A percentile compares a stretch with the other conserved stretches of the same genome.
phyloP scores from a whole-genome alignment of 1,139 yeast genomes.

The Sugiyamaella japonica region DNA sequence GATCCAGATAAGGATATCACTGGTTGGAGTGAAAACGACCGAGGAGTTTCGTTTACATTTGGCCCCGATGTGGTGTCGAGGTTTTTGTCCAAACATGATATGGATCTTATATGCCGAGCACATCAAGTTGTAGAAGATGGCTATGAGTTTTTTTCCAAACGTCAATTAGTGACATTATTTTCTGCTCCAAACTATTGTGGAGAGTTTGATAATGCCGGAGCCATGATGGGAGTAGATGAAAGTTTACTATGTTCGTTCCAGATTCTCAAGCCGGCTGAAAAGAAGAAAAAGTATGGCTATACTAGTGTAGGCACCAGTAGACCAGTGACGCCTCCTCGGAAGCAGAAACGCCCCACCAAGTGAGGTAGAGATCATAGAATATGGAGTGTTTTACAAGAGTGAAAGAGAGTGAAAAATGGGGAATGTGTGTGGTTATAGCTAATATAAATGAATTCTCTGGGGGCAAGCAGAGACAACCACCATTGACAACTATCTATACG shows the following conservation, averaged over 20 bases:
- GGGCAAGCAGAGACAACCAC: too few relatives aligned
- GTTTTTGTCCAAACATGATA: conserved; percentile 91
- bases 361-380: conserved; percentile 3
- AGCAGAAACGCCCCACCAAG: conserved; percentile 49
- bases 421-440: background rate
- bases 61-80: conserved; percentile 97
- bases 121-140: conserved; percentile 99
- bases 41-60: conserved; percentile 96
- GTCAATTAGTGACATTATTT: conserved; percentile 92
- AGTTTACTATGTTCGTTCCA: conserved; percentile 95
- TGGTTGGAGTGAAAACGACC: conserved; percentile 98
- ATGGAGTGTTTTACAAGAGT: background rate
- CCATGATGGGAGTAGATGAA: conserved; percentile 99
- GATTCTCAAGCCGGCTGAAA: conserved; percentile 96
- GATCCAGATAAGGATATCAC: conserved; percentile 98
- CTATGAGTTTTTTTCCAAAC: conserved; percentile 91
- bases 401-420: background rate
- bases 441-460: background rate
- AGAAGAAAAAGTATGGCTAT: conserved; percentile 72
- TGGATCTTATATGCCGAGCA: conserved; percentile 96
- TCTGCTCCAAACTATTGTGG: conserved; percentile 99
- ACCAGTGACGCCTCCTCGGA: conserved; percentile 68
- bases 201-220: conserved; percentile 98
- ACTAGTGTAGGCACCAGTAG: conserved; percentile 51
- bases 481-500: too few relatives aligned